Percentiles rank a stretch among this genome's conserved stretches.
These are phyloP conservation scores for Dactylellina sp. DNA, from an alignment of 2,329 filamentous ascomycete species.

Conservation along the genomic window DNA sequence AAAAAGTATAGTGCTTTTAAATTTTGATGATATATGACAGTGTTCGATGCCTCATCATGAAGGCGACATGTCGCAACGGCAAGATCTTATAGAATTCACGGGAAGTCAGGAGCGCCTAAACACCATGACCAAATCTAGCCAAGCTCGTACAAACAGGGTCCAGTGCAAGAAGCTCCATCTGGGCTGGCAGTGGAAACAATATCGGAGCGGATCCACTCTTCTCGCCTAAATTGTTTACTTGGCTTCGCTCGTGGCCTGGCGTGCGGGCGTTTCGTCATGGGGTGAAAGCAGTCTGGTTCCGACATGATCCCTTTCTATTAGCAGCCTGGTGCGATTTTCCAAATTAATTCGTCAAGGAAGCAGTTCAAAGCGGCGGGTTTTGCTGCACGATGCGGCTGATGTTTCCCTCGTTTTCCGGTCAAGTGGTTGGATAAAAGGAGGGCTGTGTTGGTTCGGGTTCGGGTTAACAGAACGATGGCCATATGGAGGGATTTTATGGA, in stretches of 20 bases:
- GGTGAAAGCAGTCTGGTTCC: neutral
- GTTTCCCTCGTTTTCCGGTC: slow-evolving; percentile 1
- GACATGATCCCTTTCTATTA: neutral
- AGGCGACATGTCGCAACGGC: neutral
- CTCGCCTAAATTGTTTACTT: slow-evolving; percentile 16
- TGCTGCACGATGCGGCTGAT: neutral
- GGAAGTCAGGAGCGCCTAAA: neutral
- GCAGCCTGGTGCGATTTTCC: neutral
- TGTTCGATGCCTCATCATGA: neutral
- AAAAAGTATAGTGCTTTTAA: too few relatives aligned
- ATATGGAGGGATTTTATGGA: too few relatives aligned
- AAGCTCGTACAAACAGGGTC: neutral
- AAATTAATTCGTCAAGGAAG: neutral
- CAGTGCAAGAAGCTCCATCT: neutral
- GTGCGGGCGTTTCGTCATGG: slow-evolving; percentile 11
- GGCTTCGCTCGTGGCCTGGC: neutral
- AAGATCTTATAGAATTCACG: slow-evolving; percentile 2
- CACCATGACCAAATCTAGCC: neutral
- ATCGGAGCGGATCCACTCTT: neutral
- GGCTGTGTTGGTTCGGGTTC: neutral
- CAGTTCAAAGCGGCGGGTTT: neutral
- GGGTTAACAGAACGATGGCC: slow-evolving; percentile 4
- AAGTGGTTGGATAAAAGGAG: neutral
- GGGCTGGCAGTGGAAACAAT: neutral
- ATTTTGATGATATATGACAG: too few relatives aligned